Percentiles rank a stretch among this genome's conserved stretches.
phyloP scores from a whole-genome alignment of 1,284 basidiomycete species.

The Exobasidium cylindrosporum region DNA sequence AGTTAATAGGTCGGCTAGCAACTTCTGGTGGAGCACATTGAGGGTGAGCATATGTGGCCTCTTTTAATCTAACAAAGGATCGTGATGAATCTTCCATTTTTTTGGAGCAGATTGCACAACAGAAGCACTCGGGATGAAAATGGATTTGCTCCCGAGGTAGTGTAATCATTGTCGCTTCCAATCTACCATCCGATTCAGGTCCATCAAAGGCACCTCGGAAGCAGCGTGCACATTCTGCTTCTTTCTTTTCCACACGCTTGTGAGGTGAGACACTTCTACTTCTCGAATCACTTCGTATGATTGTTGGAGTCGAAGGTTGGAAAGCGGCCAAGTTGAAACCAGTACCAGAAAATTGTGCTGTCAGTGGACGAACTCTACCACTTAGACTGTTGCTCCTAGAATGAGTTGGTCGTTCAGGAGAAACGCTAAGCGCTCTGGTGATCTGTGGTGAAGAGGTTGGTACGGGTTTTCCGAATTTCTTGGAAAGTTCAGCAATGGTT shows the following conservation, averaged over 20 bases:
- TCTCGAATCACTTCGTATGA: conserved; percentile 11
- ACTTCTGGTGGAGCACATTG: conserved; percentile 18
- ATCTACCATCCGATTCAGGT: background rate
- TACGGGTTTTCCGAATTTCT: conserved; percentile 14
- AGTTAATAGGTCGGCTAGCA: background rate
- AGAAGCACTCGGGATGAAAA: conserved; percentile 40
- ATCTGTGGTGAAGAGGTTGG: background rate
- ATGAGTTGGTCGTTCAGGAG: background rate
- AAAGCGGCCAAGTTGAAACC: conserved; percentile 37
- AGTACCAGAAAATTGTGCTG: conserved; percentile 30
- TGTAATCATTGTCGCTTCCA: conserved; percentile 24
- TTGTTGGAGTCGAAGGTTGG: conserved; percentile 19
- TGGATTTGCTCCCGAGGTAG: conserved; percentile 18
- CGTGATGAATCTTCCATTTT: background rate
- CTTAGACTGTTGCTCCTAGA: background rate
- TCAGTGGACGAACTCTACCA: conserved; percentile 24
- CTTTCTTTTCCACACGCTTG: background rate
- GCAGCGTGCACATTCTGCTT: conserved; percentile 15
- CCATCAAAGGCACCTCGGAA: conserved; percentile 32
- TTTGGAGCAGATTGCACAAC: conserved; percentile 26
- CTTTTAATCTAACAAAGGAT: conserved; percentile 25
- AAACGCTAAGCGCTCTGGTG: background rate
- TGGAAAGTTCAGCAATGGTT: conserved; percentile 41
- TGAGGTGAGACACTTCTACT: background rate
- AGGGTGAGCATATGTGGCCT: conserved; percentile 20